phyloP scores from a whole-genome alignment of 805 yeast species.

The Spathaspora sp. region DNA sequence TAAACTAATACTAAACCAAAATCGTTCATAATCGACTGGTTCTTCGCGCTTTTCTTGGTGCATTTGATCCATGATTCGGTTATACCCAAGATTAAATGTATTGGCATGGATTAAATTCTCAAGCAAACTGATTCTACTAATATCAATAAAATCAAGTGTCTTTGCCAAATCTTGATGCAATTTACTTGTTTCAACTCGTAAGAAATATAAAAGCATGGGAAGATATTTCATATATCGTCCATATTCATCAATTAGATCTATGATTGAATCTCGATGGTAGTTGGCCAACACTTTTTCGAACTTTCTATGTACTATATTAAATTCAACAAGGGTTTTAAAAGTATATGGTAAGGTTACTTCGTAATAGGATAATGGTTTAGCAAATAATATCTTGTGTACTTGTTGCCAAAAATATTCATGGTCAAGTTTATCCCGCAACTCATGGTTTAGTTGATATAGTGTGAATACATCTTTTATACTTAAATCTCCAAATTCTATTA shows the following conservation, averaged over 20 bases:
- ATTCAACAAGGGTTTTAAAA: neutral
- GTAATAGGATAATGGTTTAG: neutral
- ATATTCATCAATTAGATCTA: neutral
- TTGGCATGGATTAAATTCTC: slow-evolving; percentile 13
- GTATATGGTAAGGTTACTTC: neutral
- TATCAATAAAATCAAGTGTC: neutral
- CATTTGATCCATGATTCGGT: neutral
- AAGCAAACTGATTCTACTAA: slow-evolving; percentile 8
- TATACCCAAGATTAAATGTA: slow-evolving; percentile 13
- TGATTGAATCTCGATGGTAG: neutral
- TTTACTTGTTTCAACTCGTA: neutral
- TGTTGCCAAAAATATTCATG: slow-evolving; percentile 8
- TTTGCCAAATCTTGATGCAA: neutral
- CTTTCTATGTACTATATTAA: neutral
- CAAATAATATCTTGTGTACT: slow-evolving; percentile 2
- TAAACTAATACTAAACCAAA: slow-evolving; percentile 2
- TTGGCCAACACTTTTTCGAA: neutral
- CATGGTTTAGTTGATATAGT: slow-evolving; percentile 1
- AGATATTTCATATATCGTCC: neutral
- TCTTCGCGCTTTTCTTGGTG: too few relatives aligned
- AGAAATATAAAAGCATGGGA: neutral
- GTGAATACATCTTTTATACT: slow-evolving; percentile 6
- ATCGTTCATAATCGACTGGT: neutral
- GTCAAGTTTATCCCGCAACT: neutral
- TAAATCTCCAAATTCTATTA: slow-evolving; percentile 7